Evolutionary conservation across 2,329 filamentous ascomycete genomes (phyloP), one percentile per base, ranked within the genome.

Genomic region (Tetracladium maxilliforme): DNA sequence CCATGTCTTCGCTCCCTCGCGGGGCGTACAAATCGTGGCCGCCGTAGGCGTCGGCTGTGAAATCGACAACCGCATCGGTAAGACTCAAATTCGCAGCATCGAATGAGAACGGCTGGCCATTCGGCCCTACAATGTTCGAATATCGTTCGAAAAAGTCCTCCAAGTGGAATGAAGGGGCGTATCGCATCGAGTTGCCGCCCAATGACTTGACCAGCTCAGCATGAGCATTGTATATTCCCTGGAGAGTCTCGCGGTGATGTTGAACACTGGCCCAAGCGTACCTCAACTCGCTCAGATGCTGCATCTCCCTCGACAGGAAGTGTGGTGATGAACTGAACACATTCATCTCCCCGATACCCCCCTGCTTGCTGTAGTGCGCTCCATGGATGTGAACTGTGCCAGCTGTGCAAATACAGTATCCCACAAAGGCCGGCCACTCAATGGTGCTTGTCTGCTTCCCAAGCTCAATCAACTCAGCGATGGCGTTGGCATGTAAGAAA

Each of bases 141-240:
- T 92, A 92, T 15, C 83, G 64, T 38, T 90, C 80, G 38, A 90
- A 86, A 48, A 92, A 92, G 42, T 90, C 80, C 34, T 90, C 82
- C 10, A 86, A 64, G 32, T 90, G 80, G 40, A 90, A 87, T 2
- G 81, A 77, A 0, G 80, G 75, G 1, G 74, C 74, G 36, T 82
- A 83, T 7, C 78, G 58, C 62, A 80, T 74, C 0, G 72, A 63
- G 33, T 69, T 80, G 27, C 62, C 71, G 2, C 69, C 63, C 12
- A 83, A 48, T 4, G 68, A 72, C 42, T 80, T 79, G 26, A 86
- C 73, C n/a, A 92, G 60, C 44, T 86, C 79, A 0, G 69, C 62
- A 41, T 92, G 83, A n/a, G 75, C 79, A 14, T 66, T 67, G 43
- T 79, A 86, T 8, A 92, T 76, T 7, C 62, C 67, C 47, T 86